These are phyloP conservation scores for Hordeum vulgare DNA, from an alignment of 176 grass and related monocot species.

Conservation along the genomic window MorexV3_pseudomolecules_assembly NC_058522.1:536249309-536249808, in stretches of 20 bases:
- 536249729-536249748: background rate
- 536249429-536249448: slow-evolving; percentile 3
- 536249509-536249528: background rate
- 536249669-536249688: slow-evolving; percentile 3
- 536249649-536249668: background rate
- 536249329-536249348: background rate
- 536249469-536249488: background rate
- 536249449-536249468: slow-evolving; percentile 24
- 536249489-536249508: background rate
- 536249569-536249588: no score
- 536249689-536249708: background rate
- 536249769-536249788: slow-evolving; percentile 43
- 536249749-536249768: slow-evolving; percentile 34
- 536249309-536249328: background rate
- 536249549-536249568: slow-evolving; percentile 27
- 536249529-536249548: slow-evolving; percentile 8
- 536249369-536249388: slow-evolving; percentile 31
- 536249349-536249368: slow-evolving; percentile 32
- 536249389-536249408: slow-evolving; percentile 14
- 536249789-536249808: slow-evolving; percentile 89
- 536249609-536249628: slow-evolving; percentile 31
- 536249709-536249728: slow-evolving; percentile 24
- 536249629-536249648: background rate
- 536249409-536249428: background rate
- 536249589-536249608: background rate